phyloP scores from a whole-genome alignment of 805 yeast genomes.

The Lipomyces mesembrius region DNA sequence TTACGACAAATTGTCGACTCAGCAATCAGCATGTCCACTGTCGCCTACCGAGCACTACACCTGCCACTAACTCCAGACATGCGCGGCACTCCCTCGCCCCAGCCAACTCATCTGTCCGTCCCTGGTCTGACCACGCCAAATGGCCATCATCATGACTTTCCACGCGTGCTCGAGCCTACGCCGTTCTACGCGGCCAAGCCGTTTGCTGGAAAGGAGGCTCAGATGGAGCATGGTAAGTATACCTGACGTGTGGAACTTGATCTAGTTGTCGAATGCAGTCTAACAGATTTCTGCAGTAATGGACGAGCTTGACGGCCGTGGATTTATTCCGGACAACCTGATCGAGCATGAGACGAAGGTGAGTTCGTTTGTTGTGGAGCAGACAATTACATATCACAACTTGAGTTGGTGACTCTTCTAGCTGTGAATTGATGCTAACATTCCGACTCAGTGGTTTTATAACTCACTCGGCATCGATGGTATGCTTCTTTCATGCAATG shows the following conservation, averaged over 20 bases:
- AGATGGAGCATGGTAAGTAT: conserved; percentile 58
- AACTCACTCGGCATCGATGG: conserved; percentile 84
- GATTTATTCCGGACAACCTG: conserved; percentile 84
- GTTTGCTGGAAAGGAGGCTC: conserved; percentile 79
- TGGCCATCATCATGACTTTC: conserved; percentile 10
- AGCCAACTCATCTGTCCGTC: conserved; percentile 31
- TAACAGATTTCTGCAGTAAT: conserved; percentile 56
- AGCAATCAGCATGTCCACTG: not conserved
- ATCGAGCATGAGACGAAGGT: conserved; percentile 79
- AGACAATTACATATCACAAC: not conserved
- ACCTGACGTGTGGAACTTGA: not conserved
- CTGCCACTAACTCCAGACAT: conserved; percentile 16
- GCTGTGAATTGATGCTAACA: not conserved
- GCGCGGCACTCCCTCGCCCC: conserved; percentile 30
- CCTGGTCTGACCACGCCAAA: conserved; percentile 16
- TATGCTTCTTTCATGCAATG: conserved; percentile 5
- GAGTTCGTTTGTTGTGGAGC: conserved; percentile 21
- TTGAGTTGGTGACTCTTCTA: conserved; percentile 5
- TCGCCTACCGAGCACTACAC: not conserved
- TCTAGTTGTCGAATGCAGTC: not conserved
- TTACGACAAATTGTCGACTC: not conserved
- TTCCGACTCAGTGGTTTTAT: conserved; percentile 69
- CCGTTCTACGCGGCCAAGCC: conserved; percentile 65
- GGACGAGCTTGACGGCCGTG: conserved; percentile 77
- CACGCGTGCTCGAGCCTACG: conserved; percentile 18